Percentiles rank a stretch among this genome's conserved stretches.
phyloP scores from a whole-genome alignment of 169 alveolate species.

The Plasmodium gonderi region DNA sequence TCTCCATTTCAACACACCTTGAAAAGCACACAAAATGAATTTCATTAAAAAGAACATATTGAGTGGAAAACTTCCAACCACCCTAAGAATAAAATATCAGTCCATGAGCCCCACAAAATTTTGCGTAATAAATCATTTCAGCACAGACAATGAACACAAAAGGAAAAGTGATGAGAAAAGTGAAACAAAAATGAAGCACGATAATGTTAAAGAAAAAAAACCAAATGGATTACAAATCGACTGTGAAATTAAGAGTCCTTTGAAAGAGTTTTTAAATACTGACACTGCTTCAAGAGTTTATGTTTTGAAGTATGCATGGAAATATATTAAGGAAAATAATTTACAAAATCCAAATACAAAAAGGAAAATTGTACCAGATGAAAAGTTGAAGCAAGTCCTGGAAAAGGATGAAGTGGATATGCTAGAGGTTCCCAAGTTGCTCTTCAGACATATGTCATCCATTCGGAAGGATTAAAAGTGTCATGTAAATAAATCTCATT shows the following conservation, averaged over 20 bases:
- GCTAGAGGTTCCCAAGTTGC: constrained; percentile 52
- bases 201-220: constrained; percentile 29
- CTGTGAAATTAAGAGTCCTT: constrained; percentile 63
- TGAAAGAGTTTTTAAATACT: constrained; percentile 49
- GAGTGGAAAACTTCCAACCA: background rate
- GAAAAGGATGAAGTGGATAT: constrained; percentile 71
- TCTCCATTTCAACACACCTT: background rate
- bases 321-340: constrained; percentile 71
- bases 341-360: constrained; percentile 71
- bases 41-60: background rate
- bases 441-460: constrained; percentile 38
- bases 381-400: constrained; percentile 46
- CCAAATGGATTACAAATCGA: constrained; percentile 73
- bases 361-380: constrained; percentile 61
- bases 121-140: constrained; percentile 21
- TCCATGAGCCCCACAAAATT: background rate
- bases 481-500: background rate
- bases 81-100: constrained; percentile 2
- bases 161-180: background rate
- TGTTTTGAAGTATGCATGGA: constrained; percentile 70
- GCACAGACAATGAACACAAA: constrained; percentile 16
- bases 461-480: constrained; percentile 15
- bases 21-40: constrained; percentile 10
- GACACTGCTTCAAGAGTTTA: constrained; percentile 68
- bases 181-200: background rate